Conservation (phyloP, 306 rosid genomes). For the Mimosa pudica region DNA sequence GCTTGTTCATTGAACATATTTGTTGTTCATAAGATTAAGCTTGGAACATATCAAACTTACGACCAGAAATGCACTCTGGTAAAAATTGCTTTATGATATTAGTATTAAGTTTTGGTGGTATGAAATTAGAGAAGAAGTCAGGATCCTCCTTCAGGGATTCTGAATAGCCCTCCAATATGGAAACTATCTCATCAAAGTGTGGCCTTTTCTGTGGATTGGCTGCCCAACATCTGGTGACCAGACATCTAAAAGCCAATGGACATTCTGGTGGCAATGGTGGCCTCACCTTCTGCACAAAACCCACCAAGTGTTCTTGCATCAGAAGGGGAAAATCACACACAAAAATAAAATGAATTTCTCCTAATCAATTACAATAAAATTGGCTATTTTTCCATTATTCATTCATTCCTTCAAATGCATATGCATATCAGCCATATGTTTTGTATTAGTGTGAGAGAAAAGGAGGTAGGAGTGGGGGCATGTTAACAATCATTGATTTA, state of each 20-base stretch:
- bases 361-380: too few relatives aligned
- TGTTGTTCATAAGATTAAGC: constrained; percentile 37
- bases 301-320: constrained; percentile 12
- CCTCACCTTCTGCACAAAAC: constrained; percentile 78
- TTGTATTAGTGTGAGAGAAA: constrained; percentile 17
- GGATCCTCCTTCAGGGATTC: constrained; percentile 66
- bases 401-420: constrained; percentile 24
- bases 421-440: constrained; percentile 31
- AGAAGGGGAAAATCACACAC: not conserved
- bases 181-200: constrained; percentile 75
- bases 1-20: constrained; percentile 31
- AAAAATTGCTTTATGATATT: constrained; percentile 50
- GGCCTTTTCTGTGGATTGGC: constrained; percentile 76
- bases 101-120: constrained; percentile 34
- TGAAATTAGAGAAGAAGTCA: constrained; percentile 62
- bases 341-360: not conserved
- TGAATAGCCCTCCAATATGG: constrained; percentile 55
- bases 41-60: constrained; percentile 42
- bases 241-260: constrained; percentile 71
- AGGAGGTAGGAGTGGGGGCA: constrained; percentile 8
- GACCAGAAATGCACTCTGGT: constrained; percentile 50
- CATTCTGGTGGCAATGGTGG: constrained; percentile 85
- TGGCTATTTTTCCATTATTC: not conserved
- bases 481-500: constrained; percentile 40
- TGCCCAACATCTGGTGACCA: constrained; percentile 87